phyloP scores from a whole-genome alignment of 345 rosid species.

The Dovyalis caffra region DNA sequence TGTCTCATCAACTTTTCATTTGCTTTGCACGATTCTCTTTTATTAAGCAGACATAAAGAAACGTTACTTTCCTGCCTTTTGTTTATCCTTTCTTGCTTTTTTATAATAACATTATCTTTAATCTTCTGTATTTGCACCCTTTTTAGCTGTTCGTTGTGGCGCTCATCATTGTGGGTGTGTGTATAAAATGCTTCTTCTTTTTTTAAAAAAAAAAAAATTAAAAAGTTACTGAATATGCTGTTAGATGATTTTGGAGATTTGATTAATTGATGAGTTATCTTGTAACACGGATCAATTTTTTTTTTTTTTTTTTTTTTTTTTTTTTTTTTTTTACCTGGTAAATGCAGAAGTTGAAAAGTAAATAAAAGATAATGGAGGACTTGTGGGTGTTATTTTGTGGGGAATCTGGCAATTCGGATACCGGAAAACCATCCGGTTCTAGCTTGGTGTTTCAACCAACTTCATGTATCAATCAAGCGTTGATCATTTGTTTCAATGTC shows the following conservation, averaged over 20 bases:
- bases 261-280: not conserved
- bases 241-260: no score
- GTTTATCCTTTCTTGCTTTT: not conserved
- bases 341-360: slow-evolving; percentile 1
- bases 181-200: not conserved
- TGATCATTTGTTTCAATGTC: slow-evolving; percentile 50
- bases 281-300: not conserved
- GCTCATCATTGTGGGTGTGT: not conserved
- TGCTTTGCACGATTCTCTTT: no score
- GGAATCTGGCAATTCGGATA: slow-evolving; percentile 34
- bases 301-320: no score
- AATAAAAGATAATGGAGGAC: slow-evolving; percentile 34
- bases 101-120: not conserved
- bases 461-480: slow-evolving; percentile 50
- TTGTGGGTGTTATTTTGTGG: slow-evolving; percentile 62
- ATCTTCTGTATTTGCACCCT: not conserved
- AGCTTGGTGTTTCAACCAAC: slow-evolving; percentile 29
- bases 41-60: no score
- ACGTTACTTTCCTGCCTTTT: not conserved
- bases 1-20: no score
- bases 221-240: not conserved
- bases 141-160: no score
- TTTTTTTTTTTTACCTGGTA: no score
- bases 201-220: no score
- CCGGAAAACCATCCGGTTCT: slow-evolving; percentile 24